phyloP scores from a whole-genome alignment of 345 rosid genomes.

The Psidium friedrichsthalianum region DNA sequence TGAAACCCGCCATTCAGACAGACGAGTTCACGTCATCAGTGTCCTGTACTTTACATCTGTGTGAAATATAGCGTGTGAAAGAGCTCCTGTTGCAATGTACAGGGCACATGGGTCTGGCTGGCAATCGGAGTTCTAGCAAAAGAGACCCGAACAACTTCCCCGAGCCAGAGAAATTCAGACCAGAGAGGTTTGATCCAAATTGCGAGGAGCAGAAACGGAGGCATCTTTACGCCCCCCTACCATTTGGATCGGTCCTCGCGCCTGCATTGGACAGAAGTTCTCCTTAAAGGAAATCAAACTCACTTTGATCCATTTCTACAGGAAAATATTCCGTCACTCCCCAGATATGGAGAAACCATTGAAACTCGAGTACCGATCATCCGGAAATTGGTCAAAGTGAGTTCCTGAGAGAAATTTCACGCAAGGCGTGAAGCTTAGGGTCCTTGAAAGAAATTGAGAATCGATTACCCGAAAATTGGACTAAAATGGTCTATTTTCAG shows the following conservation, averaged over 20 bases:
- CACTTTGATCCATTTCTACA: conserved; percentile 40
- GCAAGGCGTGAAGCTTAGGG: conserved; percentile 67
- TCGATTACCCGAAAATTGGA: too few species aligned
- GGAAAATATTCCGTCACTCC: conserved; percentile 58
- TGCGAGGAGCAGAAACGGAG: conserved; percentile 71
- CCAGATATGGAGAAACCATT: conserved; percentile 73
- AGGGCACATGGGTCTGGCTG: conserved; percentile 96
- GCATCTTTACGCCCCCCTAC: conserved; percentile 68
- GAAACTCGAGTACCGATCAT: conserved; percentile 31
- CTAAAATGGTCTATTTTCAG: too few species aligned
- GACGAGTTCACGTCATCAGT: not conserved
- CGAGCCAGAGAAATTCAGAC: conserved; percentile 73
- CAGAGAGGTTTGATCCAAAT: conserved; percentile 70
- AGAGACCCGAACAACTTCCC: conserved; percentile 90
- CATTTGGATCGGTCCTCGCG: conserved; percentile 94
- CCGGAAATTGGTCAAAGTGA: too few species aligned
- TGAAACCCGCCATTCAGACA: not conserved
- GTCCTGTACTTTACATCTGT: too few species aligned
- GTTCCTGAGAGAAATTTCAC: conserved; percentile 26
- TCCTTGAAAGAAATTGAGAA: conserved; percentile 23
- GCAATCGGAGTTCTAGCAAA: conserved; percentile 82
- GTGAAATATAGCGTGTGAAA: not conserved
- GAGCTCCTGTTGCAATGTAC: not conserved
- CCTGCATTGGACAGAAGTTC: conserved; percentile 82
- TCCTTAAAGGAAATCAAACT: conserved; percentile 73